Evolutionary conservation across 306 rosid species (phyloP).

Genomic region (Rosa persica): DNA sequence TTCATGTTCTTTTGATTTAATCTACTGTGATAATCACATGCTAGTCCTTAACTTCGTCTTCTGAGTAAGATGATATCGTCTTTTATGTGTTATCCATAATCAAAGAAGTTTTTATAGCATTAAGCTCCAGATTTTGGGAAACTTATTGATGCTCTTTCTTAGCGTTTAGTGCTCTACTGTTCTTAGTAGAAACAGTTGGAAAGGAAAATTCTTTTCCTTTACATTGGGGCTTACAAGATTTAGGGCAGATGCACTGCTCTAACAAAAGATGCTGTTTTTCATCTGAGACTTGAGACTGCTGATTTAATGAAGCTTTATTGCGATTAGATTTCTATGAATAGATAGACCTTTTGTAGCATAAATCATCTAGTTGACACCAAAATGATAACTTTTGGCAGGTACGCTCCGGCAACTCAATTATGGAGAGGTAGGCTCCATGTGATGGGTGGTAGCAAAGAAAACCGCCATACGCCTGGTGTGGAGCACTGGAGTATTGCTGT

Average conservation of each 20-base stretch:
- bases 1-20: background rate
- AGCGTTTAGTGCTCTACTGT: background rate
- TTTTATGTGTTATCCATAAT: background rate
- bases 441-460: conserved; percentile 96
- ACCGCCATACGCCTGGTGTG: conserved; percentile 79
- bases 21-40: background rate
- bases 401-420: conserved; percentile 87
- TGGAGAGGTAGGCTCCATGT: conserved; percentile 95
- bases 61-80: background rate
- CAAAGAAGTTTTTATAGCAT: background rate
- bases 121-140: background rate
- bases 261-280: background rate
- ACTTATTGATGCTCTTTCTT: background rate
- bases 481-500: conserved; percentile 96
- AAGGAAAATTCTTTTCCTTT: background rate
- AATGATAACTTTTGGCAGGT: conserved; percentile 45
- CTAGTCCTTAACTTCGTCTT: background rate
- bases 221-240: background rate
- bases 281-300: background rate
- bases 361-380: background rate
- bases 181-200: background rate
- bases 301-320: background rate
- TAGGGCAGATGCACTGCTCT: background rate
- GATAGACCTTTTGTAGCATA: background rate
- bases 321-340: background rate